Conservation (phyloP, 2,329 filamentous ascomycete species). For the Colletotrichum incanum region DNA sequence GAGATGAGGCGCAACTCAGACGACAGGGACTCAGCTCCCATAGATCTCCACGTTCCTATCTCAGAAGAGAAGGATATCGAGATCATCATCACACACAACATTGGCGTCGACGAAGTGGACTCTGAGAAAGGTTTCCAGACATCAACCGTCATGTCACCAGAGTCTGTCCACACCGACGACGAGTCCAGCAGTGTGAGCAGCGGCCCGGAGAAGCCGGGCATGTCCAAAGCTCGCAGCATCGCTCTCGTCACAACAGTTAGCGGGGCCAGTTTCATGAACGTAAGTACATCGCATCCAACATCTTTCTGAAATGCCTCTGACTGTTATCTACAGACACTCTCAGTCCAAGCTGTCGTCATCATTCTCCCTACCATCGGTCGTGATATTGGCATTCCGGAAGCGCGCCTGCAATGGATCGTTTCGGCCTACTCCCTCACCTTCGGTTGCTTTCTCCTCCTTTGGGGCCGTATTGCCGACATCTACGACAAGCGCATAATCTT, state of each 20-base stretch:
- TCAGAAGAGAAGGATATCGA: conserved; percentile 31
- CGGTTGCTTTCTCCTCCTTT: conserved; percentile 77
- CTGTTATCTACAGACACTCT: conserved; percentile 63
- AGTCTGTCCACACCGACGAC: conserved; percentile 41
- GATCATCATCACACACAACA: conserved; percentile 21
- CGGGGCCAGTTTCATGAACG: conserved; percentile 71
- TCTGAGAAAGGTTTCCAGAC: conserved; percentile 18
- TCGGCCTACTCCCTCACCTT: conserved; percentile 78
- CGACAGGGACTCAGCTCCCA: conserved; percentile 5
- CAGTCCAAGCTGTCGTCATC: conserved; percentile 73
- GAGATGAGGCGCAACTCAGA: conserved; percentile 22
- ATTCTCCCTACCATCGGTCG: conserved; percentile 74
- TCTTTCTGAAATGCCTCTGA: background rate
- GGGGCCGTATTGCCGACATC: conserved; percentile 78
- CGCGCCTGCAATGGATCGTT: conserved; percentile 76
- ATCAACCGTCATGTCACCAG: background rate
- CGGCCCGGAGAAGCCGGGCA: conserved; percentile 48
- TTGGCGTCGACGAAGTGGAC: conserved; percentile 6
- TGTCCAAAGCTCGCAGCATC: conserved; percentile 68
- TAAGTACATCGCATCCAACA: conserved; percentile 47
- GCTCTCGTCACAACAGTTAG: conserved; percentile 69
- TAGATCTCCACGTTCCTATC: background rate
- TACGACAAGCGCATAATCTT: conserved; percentile 78
- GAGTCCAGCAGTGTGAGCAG: conserved; percentile 37
- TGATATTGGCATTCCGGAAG: conserved; percentile 70